These are phyloP conservation scores for Neoboletus subvelutipes DNA, from an alignment of 768 basidiomycete genomes.

Conservation along the genomic window DNA sequence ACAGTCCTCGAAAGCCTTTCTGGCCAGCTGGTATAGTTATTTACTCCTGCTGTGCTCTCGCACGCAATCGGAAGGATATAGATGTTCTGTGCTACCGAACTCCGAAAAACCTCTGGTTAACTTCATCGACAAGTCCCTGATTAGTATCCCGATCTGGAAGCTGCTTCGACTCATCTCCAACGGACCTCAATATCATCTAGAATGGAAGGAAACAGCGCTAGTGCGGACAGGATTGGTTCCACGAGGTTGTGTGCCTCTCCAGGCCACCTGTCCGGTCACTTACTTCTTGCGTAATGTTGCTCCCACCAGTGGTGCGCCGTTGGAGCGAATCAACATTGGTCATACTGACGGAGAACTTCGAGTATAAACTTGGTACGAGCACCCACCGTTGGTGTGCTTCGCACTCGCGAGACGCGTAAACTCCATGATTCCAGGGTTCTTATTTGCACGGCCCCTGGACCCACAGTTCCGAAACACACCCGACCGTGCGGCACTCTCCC, in stretches of 20 bases:
- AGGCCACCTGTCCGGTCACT: conserved; percentile 7
- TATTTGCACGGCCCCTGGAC: conserved; percentile 16
- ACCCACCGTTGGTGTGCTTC: conserved; percentile 8
- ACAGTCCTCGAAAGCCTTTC: neutral
- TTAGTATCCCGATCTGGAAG: conserved; percentile 13
- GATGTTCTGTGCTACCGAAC: neutral
- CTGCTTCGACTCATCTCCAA: conserved; percentile 1
- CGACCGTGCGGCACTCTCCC: conserved; percentile 14
- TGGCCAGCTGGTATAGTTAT: neutral
- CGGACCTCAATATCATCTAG: conserved; percentile 17
- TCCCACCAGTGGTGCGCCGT: conserved; percentile 15
- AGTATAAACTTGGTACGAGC: conserved; percentile 9
- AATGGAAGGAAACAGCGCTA: conserved; percentile 20
- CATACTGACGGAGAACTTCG: conserved; percentile 1
- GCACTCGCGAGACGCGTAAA: conserved; percentile 16
- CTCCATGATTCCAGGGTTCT: conserved; percentile 18
- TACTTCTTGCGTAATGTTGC: conserved; percentile 15
- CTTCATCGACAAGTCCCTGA: neutral
- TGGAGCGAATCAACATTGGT: conserved; percentile 2
- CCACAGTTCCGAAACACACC: conserved; percentile 16
- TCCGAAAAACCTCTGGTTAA: conserved; percentile 3
- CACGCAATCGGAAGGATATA: neutral
- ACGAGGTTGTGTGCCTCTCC: conserved; percentile 21
- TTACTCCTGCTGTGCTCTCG: neutral
- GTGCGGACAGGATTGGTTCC: conserved; percentile 11